phyloP scores from a whole-genome alignment of 1,284 basidiomycete genomes.

The Pseudozyma sp. region DNA sequence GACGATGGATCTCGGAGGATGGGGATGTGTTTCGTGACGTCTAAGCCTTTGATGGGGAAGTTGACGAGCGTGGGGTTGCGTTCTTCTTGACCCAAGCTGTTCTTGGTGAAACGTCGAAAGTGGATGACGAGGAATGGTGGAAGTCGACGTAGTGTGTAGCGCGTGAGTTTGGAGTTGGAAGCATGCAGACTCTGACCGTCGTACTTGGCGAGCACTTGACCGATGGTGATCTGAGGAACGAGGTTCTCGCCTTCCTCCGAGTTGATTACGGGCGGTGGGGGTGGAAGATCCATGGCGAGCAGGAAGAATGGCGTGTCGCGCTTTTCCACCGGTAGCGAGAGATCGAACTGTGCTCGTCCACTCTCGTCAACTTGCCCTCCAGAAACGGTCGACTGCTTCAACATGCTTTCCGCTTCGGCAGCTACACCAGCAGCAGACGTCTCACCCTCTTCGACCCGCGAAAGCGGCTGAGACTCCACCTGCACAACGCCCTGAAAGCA shows the following conservation, averaged over 20 bases:
- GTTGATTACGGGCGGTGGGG: slow-evolving; percentile 91
- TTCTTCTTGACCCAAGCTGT: slow-evolving; percentile 90
- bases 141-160: slow-evolving; percentile 87
- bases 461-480: slow-evolving; percentile 80
- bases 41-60: slow-evolving; percentile 88
- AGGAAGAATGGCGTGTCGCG: slow-evolving; percentile 90
- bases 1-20: slow-evolving; percentile 48
- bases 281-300: slow-evolving; percentile 90
- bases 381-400: background rate
- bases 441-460: slow-evolving; percentile 10
- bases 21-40: slow-evolving; percentile 28
- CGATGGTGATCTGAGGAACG: slow-evolving; percentile 94
- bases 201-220: slow-evolving; percentile 92
- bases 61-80: slow-evolving; percentile 99
- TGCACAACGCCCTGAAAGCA: slow-evolving; percentile 94
- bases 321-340: slow-evolving; percentile 79
- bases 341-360: slow-evolving; percentile 59
- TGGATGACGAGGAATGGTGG: slow-evolving; percentile 94
- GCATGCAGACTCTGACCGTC: slow-evolving; percentile 75
- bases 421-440: slow-evolving; percentile 1
- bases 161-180: slow-evolving; percentile 69
- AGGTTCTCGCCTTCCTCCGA: slow-evolving; percentile 88
- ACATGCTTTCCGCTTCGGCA: slow-evolving; percentile 12
- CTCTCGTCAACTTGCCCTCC: slow-evolving; percentile 59
- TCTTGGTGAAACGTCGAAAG: slow-evolving; percentile 98